Percentiles rank a stretch among this genome's conserved stretches.
Evolutionary conservation across 2,329 filamentous ascomycete genomes (phyloP).

Genomic region (Anisogramma anomala): DNA sequence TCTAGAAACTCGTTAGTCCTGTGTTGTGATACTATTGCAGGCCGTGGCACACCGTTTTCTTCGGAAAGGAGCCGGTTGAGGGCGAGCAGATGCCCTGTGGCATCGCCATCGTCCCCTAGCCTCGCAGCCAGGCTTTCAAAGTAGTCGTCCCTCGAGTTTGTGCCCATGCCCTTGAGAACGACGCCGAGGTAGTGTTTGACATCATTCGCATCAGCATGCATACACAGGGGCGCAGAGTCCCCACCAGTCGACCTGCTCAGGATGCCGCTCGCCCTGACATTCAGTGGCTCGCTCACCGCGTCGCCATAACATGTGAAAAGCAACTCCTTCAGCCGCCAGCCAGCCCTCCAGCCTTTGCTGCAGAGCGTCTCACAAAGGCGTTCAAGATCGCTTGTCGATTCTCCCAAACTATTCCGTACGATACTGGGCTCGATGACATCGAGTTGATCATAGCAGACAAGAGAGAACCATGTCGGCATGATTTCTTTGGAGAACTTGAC

Average conservation of each 20-base stretch:
- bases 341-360: slow-evolving; percentile 18
- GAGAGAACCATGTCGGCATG: slow-evolving; percentile 6
- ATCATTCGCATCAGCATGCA: slow-evolving; percentile 22
- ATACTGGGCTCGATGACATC: slow-evolving; percentile 14
- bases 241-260: not conserved
- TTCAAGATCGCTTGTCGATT: slow-evolving; percentile 11
- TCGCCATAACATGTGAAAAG: slow-evolving; percentile 27
- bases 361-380: slow-evolving; percentile 16
- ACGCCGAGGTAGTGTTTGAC: slow-evolving; percentile 20
- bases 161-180: slow-evolving; percentile 17
- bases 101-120: slow-evolving; percentile 21
- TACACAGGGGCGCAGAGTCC: slow-evolving; percentile 19
- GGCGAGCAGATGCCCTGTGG: slow-evolving; percentile 32
- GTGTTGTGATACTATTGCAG: not conserved
- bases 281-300: slow-evolving; percentile 22
- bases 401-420: slow-evolving; percentile 8
- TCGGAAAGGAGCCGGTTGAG: slow-evolving; percentile 28
- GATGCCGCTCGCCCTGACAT: slow-evolving; percentile 16
- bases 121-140: slow-evolving; percentile 27
- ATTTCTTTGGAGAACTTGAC: not conserved
- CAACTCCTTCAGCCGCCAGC: slow-evolving; percentile 37
- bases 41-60: slow-evolving; percentile 15
- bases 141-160: slow-evolving; percentile 26
- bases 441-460: slow-evolving; percentile 12
- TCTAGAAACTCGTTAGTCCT: slow-evolving; percentile 3